Conservation (phyloP, 1,284 basidiomycete genomes). For the Sporisorium sorghi region DNA sequence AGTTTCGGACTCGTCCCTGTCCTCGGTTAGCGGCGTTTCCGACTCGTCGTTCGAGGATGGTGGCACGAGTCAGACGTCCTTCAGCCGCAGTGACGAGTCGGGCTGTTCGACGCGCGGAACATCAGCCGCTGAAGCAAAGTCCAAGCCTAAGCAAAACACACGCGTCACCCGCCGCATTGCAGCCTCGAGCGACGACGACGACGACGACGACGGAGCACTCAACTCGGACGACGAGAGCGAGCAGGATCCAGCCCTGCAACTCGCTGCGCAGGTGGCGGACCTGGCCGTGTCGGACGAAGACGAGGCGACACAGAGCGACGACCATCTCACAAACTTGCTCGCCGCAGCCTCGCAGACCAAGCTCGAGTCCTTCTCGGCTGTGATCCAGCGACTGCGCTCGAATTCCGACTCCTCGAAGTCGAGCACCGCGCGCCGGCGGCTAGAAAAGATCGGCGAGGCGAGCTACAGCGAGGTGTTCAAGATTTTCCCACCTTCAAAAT, state of each 20-base stretch:
- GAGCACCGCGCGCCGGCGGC: slow-evolving; percentile 7
- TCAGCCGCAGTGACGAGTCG: slow-evolving; percentile 21
- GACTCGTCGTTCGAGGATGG: slow-evolving; percentile 20
- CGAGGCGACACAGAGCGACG: neutral
- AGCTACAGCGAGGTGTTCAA: slow-evolving; percentile 96
- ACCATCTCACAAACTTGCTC: slow-evolving; percentile 19
- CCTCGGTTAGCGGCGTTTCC: slow-evolving; percentile 17
- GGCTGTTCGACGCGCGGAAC: neutral
- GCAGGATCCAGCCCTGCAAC: slow-evolving; percentile 22
- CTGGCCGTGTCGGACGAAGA: slow-evolving; percentile 15
- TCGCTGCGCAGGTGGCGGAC: slow-evolving; percentile 21
- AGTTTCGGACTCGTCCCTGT: slow-evolving; percentile 24
- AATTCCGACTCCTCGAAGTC: neutral
- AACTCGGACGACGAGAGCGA: slow-evolving; percentile 28
- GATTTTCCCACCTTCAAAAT: slow-evolving; percentile 10
- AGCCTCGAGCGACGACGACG: slow-evolving; percentile 27
- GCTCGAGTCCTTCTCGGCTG: slow-evolving; percentile 14
- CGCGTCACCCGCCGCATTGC: slow-evolving; percentile 25
- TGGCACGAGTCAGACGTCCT: slow-evolving; percentile 24
- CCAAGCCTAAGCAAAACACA: slow-evolving; percentile 26
- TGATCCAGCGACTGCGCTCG: slow-evolving; percentile 16
- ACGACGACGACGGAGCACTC: slow-evolving; percentile 1
- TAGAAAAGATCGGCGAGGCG: slow-evolving; percentile 89
- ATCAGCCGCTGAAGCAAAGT: neutral
- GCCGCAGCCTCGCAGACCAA: slow-evolving; percentile 31